Conservation (phyloP, 2,329 filamentous ascomycete species). For the Chlorencoelia australis region DNA sequence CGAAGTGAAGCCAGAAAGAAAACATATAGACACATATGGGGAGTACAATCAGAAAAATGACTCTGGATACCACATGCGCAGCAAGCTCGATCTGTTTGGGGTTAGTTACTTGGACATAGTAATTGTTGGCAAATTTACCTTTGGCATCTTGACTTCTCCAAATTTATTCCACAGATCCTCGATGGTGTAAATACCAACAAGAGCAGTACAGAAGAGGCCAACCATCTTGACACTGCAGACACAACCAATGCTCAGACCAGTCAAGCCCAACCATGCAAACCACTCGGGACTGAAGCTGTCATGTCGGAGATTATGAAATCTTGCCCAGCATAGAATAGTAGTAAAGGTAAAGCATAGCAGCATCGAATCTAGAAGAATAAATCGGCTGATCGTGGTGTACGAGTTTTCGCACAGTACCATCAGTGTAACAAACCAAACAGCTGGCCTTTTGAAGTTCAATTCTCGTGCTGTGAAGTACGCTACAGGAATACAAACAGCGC, state of each 20-base stretch:
- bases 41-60: constrained; percentile 79
- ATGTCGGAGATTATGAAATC: constrained; percentile 82
- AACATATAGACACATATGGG: constrained; percentile 89
- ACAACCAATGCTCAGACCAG: constrained; percentile 90
- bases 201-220: constrained; percentile 86
- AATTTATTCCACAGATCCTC: constrained; percentile 99
- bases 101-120: constrained; percentile 15
- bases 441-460: constrained; percentile 73
- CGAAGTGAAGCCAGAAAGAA: constrained; percentile 90
- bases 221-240: constrained; percentile 99
- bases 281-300: constrained; percentile 84
- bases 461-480: constrained; percentile 94
- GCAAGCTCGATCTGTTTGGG: constrained; percentile 50
- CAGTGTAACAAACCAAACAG: constrained; percentile 89
- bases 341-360: constrained; percentile 97
- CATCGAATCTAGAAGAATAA: constrained; percentile 98
- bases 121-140: constrained; percentile 39
- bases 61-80: constrained; percentile 69
- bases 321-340: constrained; percentile 93
- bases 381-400: constrained; percentile 96
- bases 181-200: constrained; percentile 90
- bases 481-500: constrained; percentile 82
- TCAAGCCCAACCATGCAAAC: constrained; percentile 91
- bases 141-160: constrained; percentile 83
- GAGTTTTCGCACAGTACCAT: constrained; percentile 99